Base-by-base conservation (phyloP, 2,329 filamentous ascomycete species). In the Calonectria pseudoreteaudii region DNA sequence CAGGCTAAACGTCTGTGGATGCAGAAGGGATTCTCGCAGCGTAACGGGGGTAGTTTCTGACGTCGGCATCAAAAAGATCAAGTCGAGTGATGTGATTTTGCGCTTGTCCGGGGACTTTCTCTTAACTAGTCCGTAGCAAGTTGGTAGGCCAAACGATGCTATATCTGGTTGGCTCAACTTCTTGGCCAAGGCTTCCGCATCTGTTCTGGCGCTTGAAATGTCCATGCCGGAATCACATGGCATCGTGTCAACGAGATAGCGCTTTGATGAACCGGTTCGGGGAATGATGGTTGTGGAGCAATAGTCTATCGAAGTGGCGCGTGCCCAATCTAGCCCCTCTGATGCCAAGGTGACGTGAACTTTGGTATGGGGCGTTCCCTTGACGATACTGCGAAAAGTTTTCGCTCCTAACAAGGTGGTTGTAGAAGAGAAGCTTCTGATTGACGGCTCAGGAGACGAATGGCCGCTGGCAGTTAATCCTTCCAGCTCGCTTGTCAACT, bases 101-200 rank as follows among this genome's bases (percentile, higher is more conserved):
- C 52, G 38, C 31, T 38, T 50, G 8, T 72, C 69, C 18, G 26
- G 34, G 13, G 65, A 23, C n/a, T 58, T 64, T 30, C 72, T 62
- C 44, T 76, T 78, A 10, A 80, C 71, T 18, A 81, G 74, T 16
- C 82, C 83, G 36, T 80, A 75, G 75, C 82, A 84, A 20, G 68
- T 71, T 3, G 82, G 75, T 4, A 84, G 75, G 2, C 82, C 81
- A 50, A 83, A 73, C 18, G 23, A 31, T 20, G 41, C 18, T 16
- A 62, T 20, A 4, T 73, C 56, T 2, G 52, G 41, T 16, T 68
- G 66, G 18, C 26, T 44, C 1, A 73, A 36, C 44, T 70, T 75
- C 64, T 52, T 74, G 9, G 72, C 72, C 8, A 76, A 49, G 10
- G 23, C 58, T 47, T 73, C 67, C 2, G 73, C 58, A 30, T 76